phyloP scores from a whole-genome alignment of 2,329 filamentous ascomycete genomes.

The Exophiala xenobiotica region DNA sequence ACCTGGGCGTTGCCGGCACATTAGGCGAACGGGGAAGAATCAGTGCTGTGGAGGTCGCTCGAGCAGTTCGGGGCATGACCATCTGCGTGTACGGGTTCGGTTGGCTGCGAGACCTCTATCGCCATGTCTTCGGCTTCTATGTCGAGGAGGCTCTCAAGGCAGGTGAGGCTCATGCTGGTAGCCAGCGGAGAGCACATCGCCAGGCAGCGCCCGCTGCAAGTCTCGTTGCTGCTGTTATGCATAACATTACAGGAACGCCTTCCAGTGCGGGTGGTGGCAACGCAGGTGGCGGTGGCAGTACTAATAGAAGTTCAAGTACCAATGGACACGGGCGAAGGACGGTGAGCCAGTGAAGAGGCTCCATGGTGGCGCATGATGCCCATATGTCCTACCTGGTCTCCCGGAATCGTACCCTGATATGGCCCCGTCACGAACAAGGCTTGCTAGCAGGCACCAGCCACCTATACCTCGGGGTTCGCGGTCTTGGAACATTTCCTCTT shows the following conservation, averaged over 20 bases:
- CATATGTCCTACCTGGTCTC: no score
- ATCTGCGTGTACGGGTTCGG: conserved; percentile 65
- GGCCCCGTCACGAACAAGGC: no score
- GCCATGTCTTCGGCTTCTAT: conserved; percentile 79
- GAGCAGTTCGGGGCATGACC: conserved; percentile 74
- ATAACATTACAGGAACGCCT: neutral
- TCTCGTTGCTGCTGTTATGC: conserved; percentile 22
- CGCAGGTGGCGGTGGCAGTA: conserved; percentile 1
- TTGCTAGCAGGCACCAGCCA: no score
- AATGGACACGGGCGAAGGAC: conserved; percentile 10
- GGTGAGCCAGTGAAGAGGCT: conserved; percentile 16
- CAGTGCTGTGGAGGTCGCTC: conserved; percentile 72
- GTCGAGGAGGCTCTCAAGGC: conserved; percentile 66
- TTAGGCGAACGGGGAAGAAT: conserved; percentile 61
- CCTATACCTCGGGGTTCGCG: no score
- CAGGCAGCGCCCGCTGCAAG: conserved; percentile 12
- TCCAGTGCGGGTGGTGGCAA: conserved; percentile 3
- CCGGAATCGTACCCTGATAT: no score
- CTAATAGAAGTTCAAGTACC: conserved; percentile 2
- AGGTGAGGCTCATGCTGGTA: conserved; percentile 1
- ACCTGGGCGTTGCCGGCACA: conserved; percentile 43
- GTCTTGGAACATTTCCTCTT: no score
- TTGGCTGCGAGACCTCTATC: conserved; percentile 80
- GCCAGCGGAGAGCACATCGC: conserved; percentile 3
- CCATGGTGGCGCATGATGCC: no score